Evolutionary conservation across 345 rosid genomes (phyloP), one percentile per base, ranked within the genome.

Genomic region (Hypericum perforatum): DNA sequence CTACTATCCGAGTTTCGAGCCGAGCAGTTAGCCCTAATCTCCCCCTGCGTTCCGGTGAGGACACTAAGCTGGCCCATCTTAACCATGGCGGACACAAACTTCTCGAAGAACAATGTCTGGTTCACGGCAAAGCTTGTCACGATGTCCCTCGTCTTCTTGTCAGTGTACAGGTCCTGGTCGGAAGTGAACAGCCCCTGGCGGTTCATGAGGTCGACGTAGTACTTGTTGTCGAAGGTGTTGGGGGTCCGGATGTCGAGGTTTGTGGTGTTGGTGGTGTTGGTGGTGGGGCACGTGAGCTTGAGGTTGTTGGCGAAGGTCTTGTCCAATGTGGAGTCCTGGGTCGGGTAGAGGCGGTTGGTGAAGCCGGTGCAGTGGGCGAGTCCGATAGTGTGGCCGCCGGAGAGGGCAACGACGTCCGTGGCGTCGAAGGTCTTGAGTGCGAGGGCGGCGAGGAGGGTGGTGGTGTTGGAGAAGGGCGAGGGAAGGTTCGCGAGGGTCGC

Each of bases 341-440:
- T 70, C 6, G 96, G 98, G 72, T 82, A 91, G 22, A 87, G 84
- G 5, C 95, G 77, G 45, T 16, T 14, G 0, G 72, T 62, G 74
- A 91, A 91, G 7, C 89, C 63, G 0, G 63, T 5, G 68, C 96
- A 87, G 63, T 87, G 95, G 13, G 74, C 56, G 4, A 79, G 58
- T 0, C 96, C 96, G 11, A 87, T 78, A 53, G 96, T 91, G 76
- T 87, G 98, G 58, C 84, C 92, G 29, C 98, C 98, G 6, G 98
- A 86, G 36, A 84, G 89, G 47, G 96, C 94, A 0, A 90, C 97
- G 0, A 73, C 71, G 49, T 90, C 95, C 37, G 77, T 84, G 54
- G 82, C 56, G 61, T 82, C 73, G 0, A 90, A 60, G 40, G 68
- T 70, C 39, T 84, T 74, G 50, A 58, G 46, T 39, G 73, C 76